Percentiles rank a stretch among this genome's conserved stretches.
Conservation (phyloP, 2,329 filamentous ascomycete species). For the Pseudocercospora macadamiae region DNA sequence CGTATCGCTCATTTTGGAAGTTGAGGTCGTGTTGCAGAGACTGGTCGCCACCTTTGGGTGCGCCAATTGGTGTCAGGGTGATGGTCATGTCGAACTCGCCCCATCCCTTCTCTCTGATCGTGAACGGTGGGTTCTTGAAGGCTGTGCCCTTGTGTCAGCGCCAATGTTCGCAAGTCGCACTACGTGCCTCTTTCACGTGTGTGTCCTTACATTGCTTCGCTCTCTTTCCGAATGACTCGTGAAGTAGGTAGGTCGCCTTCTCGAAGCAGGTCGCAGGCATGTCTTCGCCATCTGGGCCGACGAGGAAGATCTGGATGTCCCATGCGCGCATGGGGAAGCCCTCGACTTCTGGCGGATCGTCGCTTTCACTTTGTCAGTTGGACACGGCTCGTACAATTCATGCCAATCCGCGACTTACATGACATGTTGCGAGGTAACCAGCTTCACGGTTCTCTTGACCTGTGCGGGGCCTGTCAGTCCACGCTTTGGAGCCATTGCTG, state of each 20-base stretch:
- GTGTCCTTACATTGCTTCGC: conserved; percentile 60
- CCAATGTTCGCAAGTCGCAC: conserved; percentile 41
- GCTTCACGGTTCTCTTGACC: conserved; percentile 80
- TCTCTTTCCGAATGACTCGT: conserved; percentile 87
- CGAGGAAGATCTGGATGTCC: conserved; percentile 81
- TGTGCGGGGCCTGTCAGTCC: conserved; percentile 17
- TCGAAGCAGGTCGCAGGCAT: conserved; percentile 83
- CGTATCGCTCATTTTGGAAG: conserved; percentile 80
- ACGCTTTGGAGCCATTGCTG: conserved; percentile 18
- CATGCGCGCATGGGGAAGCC: conserved; percentile 92
- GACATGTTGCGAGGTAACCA: conserved; percentile 88
- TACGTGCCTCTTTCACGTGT: not conserved
- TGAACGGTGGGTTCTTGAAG: conserved; percentile 83
- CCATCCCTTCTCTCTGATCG: conserved; percentile 93
- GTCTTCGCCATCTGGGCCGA: conserved; percentile 86
- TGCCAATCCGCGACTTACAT: conserved; percentile 62
- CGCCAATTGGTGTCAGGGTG: conserved; percentile 69
- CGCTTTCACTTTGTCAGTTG: conserved; percentile 51
- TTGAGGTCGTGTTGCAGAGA: conserved; percentile 86
- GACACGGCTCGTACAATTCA: not conserved
- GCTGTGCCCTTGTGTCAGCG: conserved; percentile 43
- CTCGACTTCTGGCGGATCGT: conserved; percentile 78
- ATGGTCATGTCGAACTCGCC: conserved; percentile 97
- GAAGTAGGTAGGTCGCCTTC: conserved; percentile 89
- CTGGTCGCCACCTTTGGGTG: conserved; percentile 81